These are phyloP conservation scores for apple (Malus domestica) DNA, from an alignment of 306 rosid species.

Conservation along the genomic window ASM211411v1 NC_041796.1:6651001-6651500, in stretches of 20 bases:
- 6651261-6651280: conserved; percentile 38
- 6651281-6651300: conserved; percentile 67
- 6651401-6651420: conserved; percentile 67
- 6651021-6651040: conserved; percentile 43
- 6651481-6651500: conserved; percentile 33
- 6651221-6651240: conserved; percentile 60
- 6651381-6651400: conserved; percentile 40
- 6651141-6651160: conserved; percentile 42
- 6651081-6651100: conserved; percentile 55
- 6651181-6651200: conserved; percentile 54
- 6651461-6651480: conserved; percentile 42
- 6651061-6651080: conserved; percentile 42
- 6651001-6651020: conserved; percentile 56
- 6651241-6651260: conserved; percentile 30
- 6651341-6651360: conserved; percentile 65
- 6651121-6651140: conserved; percentile 35
- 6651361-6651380: conserved; percentile 37
- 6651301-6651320: conserved; percentile 71
- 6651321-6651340: conserved; percentile 70
- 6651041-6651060: conserved; percentile 55
- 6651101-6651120: conserved; percentile 55
- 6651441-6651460: conserved; percentile 62
- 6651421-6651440: conserved; percentile 77
- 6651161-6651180: conserved; percentile 52
- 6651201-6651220: conserved; percentile 56